Conservation (phyloP, 2,329 filamentous ascomycete species). For the Cercospora nicotianae region DNA sequence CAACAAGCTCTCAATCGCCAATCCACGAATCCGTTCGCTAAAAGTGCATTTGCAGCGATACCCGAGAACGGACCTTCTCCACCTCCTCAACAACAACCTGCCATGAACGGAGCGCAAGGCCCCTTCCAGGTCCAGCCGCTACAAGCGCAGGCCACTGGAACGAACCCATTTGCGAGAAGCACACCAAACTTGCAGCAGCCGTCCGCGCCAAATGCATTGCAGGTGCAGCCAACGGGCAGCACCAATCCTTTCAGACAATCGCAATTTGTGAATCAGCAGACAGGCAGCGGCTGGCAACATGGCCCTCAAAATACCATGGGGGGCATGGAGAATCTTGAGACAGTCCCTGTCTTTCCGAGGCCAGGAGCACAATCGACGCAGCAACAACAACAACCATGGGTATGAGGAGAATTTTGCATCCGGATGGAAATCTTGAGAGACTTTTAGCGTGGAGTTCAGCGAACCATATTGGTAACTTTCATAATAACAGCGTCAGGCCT, state of each 20-base stretch:
- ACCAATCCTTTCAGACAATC: slow-evolving; percentile 96
- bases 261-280: slow-evolving; percentile 83
- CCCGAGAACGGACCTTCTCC: slow-evolving; percentile 29
- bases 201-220: slow-evolving; percentile 50
- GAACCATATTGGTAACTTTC: slow-evolving; percentile 5
- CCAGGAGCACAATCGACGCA: slow-evolving; percentile 54
- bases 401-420: neutral
- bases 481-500: slow-evolving; percentile 2
- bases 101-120: slow-evolving; percentile 25
- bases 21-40: slow-evolving; percentile 61
- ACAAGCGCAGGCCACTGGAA: slow-evolving; percentile 64
- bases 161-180: slow-evolving; percentile 68
- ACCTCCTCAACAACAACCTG: slow-evolving; percentile 20
- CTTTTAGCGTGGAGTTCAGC: slow-evolving; percentile 15
- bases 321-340: slow-evolving; percentile 72
- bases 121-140: slow-evolving; percentile 46
- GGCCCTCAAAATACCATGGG: slow-evolving; percentile 75
- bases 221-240: slow-evolving; percentile 77
- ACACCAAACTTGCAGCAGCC: slow-evolving; percentile 42
- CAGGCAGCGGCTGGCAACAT: slow-evolving; percentile 84
- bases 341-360: slow-evolving; percentile 81
- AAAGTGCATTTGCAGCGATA: slow-evolving; percentile 40
- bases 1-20: slow-evolving; percentile 33
- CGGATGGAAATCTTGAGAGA: neutral
- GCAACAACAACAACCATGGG: slow-evolving; percentile 23